A percentile compares a stretch with the other conserved stretches of the same genome.
These are phyloP conservation scores for Solanum commersonii DNA, from an alignment of 257 asterid species.

Conservation along the genomic window DNA sequence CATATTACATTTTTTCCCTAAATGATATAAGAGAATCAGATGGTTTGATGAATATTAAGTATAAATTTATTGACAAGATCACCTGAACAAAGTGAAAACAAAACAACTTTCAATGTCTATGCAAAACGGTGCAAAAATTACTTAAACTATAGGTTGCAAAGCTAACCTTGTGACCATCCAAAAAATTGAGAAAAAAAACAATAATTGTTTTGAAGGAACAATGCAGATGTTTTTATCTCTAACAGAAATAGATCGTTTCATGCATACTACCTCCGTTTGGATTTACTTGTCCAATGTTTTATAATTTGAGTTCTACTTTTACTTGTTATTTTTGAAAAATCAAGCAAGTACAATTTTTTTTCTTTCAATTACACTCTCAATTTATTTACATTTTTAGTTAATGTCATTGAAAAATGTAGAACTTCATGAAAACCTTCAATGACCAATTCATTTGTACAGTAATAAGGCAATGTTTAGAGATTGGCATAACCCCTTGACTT, in stretches of 20 bases:
- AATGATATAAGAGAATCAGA: no score
- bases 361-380: background rate
- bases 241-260: background rate
- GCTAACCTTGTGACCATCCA: no score
- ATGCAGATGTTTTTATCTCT: background rate
- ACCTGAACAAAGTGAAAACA: background rate
- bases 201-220: background rate
- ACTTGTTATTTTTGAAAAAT: background rate
- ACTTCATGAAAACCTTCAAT: background rate
- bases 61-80: background rate
- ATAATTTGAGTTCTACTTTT: background rate
- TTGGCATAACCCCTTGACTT: background rate
- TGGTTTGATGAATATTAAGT: background rate
- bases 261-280: background rate
- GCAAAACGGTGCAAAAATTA: background rate
- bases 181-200: no score
- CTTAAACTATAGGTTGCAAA: background rate
- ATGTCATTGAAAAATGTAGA: background rate
- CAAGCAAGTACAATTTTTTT: background rate
- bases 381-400: background rate
- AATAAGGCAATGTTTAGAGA: background rate
- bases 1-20: background rate
- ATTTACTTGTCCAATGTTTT: background rate
- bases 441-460: background rate
- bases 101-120: background rate